Evolutionary conservation across 352 stramenopile species (phyloP), one percentile per base, ranked within the genome.

Genomic region (Saprolegnia parasitica): DNA sequence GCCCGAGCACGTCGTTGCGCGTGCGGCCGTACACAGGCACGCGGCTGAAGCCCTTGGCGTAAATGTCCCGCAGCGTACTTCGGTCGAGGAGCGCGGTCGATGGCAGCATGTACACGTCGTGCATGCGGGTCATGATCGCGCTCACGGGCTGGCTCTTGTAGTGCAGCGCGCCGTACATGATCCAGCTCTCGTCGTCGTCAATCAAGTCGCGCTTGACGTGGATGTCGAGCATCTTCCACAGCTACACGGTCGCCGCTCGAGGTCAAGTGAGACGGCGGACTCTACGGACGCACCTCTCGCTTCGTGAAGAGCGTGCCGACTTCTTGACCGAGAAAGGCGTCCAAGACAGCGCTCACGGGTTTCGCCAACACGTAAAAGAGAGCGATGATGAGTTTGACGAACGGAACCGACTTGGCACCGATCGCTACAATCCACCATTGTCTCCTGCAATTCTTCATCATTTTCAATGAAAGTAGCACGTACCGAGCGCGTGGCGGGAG

Each of bases 151-250:
- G 93, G 56, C 82, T 74, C 65, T 92, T 85, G 78, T 87, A 90
- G 65, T 73, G 73, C 81, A 90, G 87, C 15, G 81, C 81, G 37
- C 37, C 47, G 24, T 97, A 90, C 65, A 99, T 97, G 81, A 99
- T 98, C 74, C 96, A 84, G 57, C 93, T 93, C 74, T 99, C 95
- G 46, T 96, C 88, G 23, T 87, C 83, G 79, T 98, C 92, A 74
- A 99, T 66, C 72, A 84, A 85, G 60, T 88, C 75, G 65, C 97
- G 82, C 62, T 95, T 81, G 1, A 98, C 93, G 76, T 99, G 96
- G 72, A 99, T 97, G 68, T 99, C 88, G 29, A 99, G 84, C 26
- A 99, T 82, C 74, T 98, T 98, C 24, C 89, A 74, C 56, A 99
- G 91, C 83, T 99, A 91, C 10, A 76, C 76, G 20, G 13, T 49